Conservation (phyloP, 2,329 filamentous ascomycete genomes). For the Lachnellula willkommii region DNA sequence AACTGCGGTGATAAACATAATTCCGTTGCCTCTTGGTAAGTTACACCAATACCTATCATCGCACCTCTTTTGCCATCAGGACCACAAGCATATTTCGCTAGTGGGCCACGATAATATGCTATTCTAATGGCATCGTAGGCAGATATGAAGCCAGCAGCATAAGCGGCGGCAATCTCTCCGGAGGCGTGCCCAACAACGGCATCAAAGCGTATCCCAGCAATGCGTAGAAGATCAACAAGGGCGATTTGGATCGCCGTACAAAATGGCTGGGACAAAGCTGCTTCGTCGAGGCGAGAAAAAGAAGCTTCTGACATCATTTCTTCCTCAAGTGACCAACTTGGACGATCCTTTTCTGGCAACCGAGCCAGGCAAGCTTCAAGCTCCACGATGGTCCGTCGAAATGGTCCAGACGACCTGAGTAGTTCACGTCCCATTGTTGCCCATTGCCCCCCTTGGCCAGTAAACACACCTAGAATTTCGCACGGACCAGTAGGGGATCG, state of each 20-base stretch:
- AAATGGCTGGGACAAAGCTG: conserved; percentile 33
- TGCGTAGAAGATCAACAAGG: conserved; percentile 38
- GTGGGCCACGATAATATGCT: conserved; percentile 37
- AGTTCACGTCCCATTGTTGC: conserved; percentile 23
- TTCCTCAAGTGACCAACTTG: conserved; percentile 19
- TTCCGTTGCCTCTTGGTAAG: conserved; percentile 8
- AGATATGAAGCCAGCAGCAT: conserved; percentile 33
- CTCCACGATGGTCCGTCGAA: conserved; percentile 14
- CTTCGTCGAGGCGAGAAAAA: conserved; percentile 35
- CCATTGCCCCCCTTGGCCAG: conserved; percentile 30
- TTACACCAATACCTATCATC: conserved; percentile 17
- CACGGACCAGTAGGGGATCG: not conserved
- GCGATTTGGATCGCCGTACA: conserved; percentile 45
- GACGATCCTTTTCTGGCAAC: not conserved
- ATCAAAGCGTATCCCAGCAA: conserved; percentile 35
- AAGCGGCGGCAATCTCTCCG: conserved; percentile 45
- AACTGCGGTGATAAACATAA: conserved; percentile 4
- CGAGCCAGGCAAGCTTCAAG: conserved; percentile 1
- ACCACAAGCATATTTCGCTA: conserved; percentile 21
- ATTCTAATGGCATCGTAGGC: conserved; percentile 34
- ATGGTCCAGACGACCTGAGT: conserved; percentile 1
- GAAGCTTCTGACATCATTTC: conserved; percentile 16
- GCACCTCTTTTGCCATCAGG: conserved; percentile 5
- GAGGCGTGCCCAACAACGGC: conserved; percentile 41
- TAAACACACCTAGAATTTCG: conserved; percentile 18